Evolutionary conservation across 2,329 filamentous ascomycete species (phyloP), one percentile per base, ranked within the genome.

Genomic region (Botryotinia calthae): DNA sequence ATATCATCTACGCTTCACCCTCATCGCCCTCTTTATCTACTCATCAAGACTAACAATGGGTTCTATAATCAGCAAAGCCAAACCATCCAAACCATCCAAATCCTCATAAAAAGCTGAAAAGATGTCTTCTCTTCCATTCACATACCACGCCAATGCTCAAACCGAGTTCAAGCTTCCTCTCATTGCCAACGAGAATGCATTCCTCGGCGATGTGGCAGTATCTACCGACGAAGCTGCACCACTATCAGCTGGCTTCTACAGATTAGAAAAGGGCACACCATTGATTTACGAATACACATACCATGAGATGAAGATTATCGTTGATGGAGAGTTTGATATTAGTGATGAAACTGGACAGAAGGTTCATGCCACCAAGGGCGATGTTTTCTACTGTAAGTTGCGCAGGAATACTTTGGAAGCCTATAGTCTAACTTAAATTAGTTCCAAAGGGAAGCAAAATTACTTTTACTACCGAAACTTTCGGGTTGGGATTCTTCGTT

Each of bases 301-400:
- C 80, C 85, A 90, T 76, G 89, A 90, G 82, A 89, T 90, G 87
- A 90, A 90, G 83, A 90, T 91, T 77, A 89, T 90, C 75, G 81
- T 90, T 12, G 88, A 90, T 76, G 89, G 88, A 28, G 84, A 86
- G 75, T 89, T 89, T 78, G 85, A 87, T 75, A 90, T 90, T 75
- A 83, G 83, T 22, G 88, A 90, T 76, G 87, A 88, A 81, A 87
- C 86, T 16, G 88, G 88, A 54, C 80, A 82, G 74, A 85, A 86
- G 76, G 87, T 89, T n/a, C 84, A 85, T 73, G 88, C 87, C 28
- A 83, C 81, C 42, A 84, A 86, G 65, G 89, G 89, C 0, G 89
- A 90, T 82, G 88, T 90, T 37, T 90, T 91, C 76, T 88, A 88
- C 78, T 90, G 79, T 80, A 67, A 78, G 77, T 78, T 48, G 10